Evolutionary conservation across 257 asterid genomes (phyloP).

Genomic region (Verbascum thapsus): DNA sequence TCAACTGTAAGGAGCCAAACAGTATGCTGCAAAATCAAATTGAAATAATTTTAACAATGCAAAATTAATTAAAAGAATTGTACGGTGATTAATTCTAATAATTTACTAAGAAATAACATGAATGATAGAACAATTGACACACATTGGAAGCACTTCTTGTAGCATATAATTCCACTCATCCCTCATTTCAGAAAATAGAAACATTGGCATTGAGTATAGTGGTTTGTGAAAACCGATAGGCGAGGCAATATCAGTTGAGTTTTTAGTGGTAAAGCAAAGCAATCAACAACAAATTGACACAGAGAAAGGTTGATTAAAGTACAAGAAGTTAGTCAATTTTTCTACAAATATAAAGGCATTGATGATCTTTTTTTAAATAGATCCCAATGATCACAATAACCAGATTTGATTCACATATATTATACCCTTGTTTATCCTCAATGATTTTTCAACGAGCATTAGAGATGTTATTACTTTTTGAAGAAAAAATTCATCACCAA

Average conservation of each 20-base stretch:
- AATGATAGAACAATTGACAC: background rate
- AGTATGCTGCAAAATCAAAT: background rate
- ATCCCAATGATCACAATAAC: constrained; percentile 6
- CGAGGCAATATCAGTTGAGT: too few relatives aligned
- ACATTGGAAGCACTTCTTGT: background rate
- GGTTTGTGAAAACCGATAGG: too few relatives aligned
- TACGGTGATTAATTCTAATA: background rate
- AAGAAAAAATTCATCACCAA: background rate
- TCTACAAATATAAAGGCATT: background rate
- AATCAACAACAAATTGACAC: background rate
- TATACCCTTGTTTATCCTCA: constrained; percentile 2
- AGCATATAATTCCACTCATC: background rate
- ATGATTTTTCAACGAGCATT: background rate
- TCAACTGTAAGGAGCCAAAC: background rate
- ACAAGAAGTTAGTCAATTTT: background rate
- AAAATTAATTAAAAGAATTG: background rate
- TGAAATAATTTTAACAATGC: background rate
- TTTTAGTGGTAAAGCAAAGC: background rate
- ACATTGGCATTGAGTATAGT: too few relatives aligned
- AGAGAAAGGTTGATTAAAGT: constrained; percentile 6
- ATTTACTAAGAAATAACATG: background rate
- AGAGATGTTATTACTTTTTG: background rate
- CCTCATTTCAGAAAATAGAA: background rate
- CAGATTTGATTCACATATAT: background rate
- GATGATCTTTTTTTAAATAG: background rate